Evolutionary conservation across 2,329 filamentous ascomycete species (phyloP).

Genomic region (Pseudogymnoascus sp.): DNA sequence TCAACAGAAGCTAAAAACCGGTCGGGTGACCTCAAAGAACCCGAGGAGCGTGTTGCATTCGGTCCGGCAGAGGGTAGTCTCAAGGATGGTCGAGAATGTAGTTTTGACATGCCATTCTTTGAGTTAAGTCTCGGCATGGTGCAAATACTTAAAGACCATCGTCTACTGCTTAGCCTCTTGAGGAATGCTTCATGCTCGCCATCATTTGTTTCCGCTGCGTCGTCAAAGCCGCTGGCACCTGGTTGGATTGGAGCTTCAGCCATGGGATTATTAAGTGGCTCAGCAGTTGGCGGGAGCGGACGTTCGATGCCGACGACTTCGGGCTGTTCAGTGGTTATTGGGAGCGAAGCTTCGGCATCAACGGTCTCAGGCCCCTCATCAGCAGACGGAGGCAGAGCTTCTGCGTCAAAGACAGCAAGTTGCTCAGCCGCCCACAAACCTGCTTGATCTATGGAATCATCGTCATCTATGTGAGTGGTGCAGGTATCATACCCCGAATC

Average conservation of each 20-base stretch:
- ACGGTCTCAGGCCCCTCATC: background rate
- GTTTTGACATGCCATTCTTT: slow-evolving; percentile 15
- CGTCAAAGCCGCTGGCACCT: background rate
- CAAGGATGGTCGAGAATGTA: slow-evolving; percentile 19
- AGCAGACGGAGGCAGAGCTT: background rate
- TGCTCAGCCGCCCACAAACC: background rate
- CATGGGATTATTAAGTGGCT: background rate
- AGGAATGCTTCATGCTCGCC: slow-evolving; percentile 2
- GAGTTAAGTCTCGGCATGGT: slow-evolving; percentile 10
- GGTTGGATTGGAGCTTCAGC: background rate
- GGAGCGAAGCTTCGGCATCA: background rate
- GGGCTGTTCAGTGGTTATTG: background rate
- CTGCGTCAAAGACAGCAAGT: background rate
- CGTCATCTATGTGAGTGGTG: background rate
- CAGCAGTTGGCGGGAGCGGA: background rate
- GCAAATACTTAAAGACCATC: slow-evolving; percentile 4
- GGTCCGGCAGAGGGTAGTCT: slow-evolving; percentile 16
- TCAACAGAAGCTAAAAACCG: slow-evolving; percentile 42
- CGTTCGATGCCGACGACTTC: background rate
- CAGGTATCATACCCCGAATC: slow-evolving; percentile 5
- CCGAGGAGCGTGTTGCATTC: slow-evolving; percentile 14
- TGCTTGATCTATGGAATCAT: background rate
- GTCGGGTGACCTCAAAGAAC: slow-evolving; percentile 38
- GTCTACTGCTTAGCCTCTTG: background rate
- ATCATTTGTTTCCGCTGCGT: background rate